Evolutionary conservation across 2,329 filamentous ascomycete genomes (phyloP), one percentile per base, ranked within the genome.

Genomic region (Colletotrichum spaethianum): DNA sequence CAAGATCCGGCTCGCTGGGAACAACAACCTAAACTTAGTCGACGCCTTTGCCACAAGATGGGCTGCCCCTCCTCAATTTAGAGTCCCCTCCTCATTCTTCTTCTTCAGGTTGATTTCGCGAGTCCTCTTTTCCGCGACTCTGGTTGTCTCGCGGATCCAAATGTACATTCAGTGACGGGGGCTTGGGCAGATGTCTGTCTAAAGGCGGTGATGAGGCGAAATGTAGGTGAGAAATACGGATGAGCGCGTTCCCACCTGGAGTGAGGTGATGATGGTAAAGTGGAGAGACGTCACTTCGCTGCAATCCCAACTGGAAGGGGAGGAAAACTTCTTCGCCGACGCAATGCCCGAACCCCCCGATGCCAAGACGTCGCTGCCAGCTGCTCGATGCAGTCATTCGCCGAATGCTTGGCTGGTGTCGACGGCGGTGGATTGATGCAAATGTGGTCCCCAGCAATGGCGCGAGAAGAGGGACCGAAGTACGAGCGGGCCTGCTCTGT

Each of bases 381-480:
- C n/a, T 42, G 48, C 26, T 56, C 63, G 56, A 57, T 56, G 56
- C 62, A 28, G 3, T 46, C 14, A 28, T 14, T 42, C 8, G 56
- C 46, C 48, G 36, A 20, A 61, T 62, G 56, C 56, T 67, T 71
- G 63, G 63, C 68, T 50, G 42, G 52, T 7, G 20, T 48, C 53
- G 56, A 62, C n/a, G 63, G 48, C 63, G 52, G 38, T 65, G 36
- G 55, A 67, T 55, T 48, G 64, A 48, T 67, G 61, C 18, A 31
- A 48, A 57, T 62, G 63, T 44, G 50, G 63, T 26, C 68, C 68
- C 68, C 50, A 23, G n/a, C 33, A 63, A 63, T 68, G 64, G 65
- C 64, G 69, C 64, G 57, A 71, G 42, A 67, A 71, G 67, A 67
- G 31, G 63, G 40, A 63, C 69, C 64, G 69, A 63, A 59, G 57